phyloP scores from a whole-genome alignment of 228 moss, liverwort and hornwort species.

The Sphagnum magellanicum region DNA sequence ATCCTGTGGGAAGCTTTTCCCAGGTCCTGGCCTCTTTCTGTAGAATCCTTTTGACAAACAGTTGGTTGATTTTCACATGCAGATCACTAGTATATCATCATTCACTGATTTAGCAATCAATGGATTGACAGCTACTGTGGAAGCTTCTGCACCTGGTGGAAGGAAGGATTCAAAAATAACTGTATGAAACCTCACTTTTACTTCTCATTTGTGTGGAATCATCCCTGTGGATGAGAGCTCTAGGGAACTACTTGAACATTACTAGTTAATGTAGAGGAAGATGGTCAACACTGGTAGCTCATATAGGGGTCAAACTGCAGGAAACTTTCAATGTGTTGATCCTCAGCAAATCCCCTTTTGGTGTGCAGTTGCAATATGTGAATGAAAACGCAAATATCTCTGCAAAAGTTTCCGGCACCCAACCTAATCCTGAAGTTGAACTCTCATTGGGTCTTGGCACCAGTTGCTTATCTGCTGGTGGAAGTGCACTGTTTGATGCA shows the following conservation, averaged over 20 bases:
- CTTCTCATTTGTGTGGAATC: background rate
- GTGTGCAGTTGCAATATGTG: slow-evolving; percentile 47
- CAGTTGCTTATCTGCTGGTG: slow-evolving; percentile 38
- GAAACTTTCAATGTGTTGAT: background rate
- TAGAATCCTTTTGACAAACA: background rate
- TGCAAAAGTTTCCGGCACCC: slow-evolving; percentile 47
- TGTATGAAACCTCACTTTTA: slow-evolving; percentile 14
- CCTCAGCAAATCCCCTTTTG: slow-evolving; percentile 1
- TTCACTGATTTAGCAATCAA: slow-evolving; percentile 39
- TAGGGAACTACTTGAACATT: background rate
- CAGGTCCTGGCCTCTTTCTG: background rate
- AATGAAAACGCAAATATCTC: slow-evolving; percentile 48
- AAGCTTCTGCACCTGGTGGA: slow-evolving; percentile 39
- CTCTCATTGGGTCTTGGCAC: slow-evolving; percentile 51
- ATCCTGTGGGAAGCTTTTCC: background rate
- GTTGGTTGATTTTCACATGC: background rate
- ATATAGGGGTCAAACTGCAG: background rate
- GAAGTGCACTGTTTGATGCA: slow-evolving; percentile 39
- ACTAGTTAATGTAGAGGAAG: background rate
- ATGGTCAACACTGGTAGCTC: background rate
- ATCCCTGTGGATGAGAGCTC: background rate
- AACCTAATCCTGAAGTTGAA: slow-evolving; percentile 41
- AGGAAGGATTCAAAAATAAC: slow-evolving; percentile 25
- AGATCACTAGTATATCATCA: slow-evolving; percentile 45
- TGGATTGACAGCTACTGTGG: slow-evolving; percentile 34